These are phyloP conservation scores for Pseudocercospora macadamiae DNA, from an alignment of 2,329 filamentous ascomycete species.

Conservation along the genomic window DNA sequence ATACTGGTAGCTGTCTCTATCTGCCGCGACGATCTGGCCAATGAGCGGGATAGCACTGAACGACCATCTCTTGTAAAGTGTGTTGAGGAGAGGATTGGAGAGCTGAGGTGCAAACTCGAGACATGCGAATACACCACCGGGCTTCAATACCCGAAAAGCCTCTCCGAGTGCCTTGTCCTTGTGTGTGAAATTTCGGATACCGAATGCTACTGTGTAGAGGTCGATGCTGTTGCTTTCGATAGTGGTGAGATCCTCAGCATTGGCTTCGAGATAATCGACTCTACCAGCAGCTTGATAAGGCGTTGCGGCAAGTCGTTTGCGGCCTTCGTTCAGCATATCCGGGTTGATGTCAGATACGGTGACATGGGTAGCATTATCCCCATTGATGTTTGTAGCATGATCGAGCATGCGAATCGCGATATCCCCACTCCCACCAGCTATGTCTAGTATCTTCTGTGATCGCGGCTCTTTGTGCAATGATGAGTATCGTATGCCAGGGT, in stretches of 20 bases:
- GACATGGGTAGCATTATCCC: slow-evolving; percentile 78
- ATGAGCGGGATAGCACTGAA: slow-evolving; percentile 94
- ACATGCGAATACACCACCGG: slow-evolving; percentile 93
- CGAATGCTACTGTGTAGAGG: slow-evolving; percentile 96
- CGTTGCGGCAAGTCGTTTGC: slow-evolving; percentile 70
- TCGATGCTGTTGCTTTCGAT: slow-evolving; percentile 77
- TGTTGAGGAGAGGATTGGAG: slow-evolving; percentile 75
- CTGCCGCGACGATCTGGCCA: slow-evolving; percentile 90
- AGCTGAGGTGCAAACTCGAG: slow-evolving; percentile 88
- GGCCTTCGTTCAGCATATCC: slow-evolving; percentile 88
- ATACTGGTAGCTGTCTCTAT: slow-evolving; percentile 96
- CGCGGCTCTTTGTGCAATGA: slow-evolving; percentile 39
- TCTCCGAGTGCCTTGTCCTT: slow-evolving; percentile 81
- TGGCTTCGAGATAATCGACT: slow-evolving; percentile 80
- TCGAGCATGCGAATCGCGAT: slow-evolving; percentile 96
- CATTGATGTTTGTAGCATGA: slow-evolving; percentile 78
- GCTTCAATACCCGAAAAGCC: slow-evolving; percentile 85
- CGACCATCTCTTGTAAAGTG: slow-evolving; percentile 91
- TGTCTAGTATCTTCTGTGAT: slow-evolving; percentile 82
- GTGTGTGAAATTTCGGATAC: slow-evolving; percentile 95
- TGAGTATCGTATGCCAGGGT: slow-evolving; percentile 68
- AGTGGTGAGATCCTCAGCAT: slow-evolving; percentile 74
- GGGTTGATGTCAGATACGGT: slow-evolving; percentile 96
- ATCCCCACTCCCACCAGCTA: slow-evolving; percentile 95
- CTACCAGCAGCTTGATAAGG: slow-evolving; percentile 60